Evolutionary conservation across 2,329 filamentous ascomycete genomes (phyloP).

Genomic region (Epichloe gansuensis): DNA sequence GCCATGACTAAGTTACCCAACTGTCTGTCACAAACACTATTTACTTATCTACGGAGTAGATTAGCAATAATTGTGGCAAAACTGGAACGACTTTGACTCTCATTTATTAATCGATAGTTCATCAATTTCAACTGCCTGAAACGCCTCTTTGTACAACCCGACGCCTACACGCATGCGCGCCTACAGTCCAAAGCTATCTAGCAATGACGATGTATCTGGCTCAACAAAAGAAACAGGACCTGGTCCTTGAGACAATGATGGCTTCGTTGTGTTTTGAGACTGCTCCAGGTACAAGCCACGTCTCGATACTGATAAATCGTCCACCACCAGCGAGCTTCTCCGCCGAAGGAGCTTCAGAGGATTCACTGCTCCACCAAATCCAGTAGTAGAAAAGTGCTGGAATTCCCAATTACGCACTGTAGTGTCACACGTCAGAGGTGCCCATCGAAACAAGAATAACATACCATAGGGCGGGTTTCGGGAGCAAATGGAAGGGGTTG

Average conservation of each 20-base stretch:
- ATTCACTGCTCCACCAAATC: constrained; percentile 40
- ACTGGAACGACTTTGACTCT: too few species aligned
- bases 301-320: constrained; percentile 47
- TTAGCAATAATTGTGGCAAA: too few species aligned
- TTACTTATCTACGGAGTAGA: too few species aligned
- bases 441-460: background rate
- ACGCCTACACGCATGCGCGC: too few species aligned
- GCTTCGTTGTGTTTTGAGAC: constrained; percentile 8
- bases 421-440: background rate
- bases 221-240: constrained; percentile 81
- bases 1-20: background rate
- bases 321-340: constrained; percentile 66
- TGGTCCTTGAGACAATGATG: constrained; percentile 33
- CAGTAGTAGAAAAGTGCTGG: constrained; percentile 32
- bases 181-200: constrained; percentile 89
- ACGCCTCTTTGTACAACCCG: too few species aligned
- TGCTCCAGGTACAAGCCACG: constrained; percentile 24
- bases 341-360: constrained; percentile 56
- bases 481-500: background rate
- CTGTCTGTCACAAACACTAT: too few species aligned
- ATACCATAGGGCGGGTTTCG: too few species aligned
- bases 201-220: constrained; percentile 74
- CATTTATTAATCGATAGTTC: too few species aligned
- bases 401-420: constrained; percentile 73
- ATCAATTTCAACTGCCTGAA: too few species aligned